Conservation (phyloP, 495 filamentous ascomycete genomes). For the Aspergillus bertholletiae region DNA sequence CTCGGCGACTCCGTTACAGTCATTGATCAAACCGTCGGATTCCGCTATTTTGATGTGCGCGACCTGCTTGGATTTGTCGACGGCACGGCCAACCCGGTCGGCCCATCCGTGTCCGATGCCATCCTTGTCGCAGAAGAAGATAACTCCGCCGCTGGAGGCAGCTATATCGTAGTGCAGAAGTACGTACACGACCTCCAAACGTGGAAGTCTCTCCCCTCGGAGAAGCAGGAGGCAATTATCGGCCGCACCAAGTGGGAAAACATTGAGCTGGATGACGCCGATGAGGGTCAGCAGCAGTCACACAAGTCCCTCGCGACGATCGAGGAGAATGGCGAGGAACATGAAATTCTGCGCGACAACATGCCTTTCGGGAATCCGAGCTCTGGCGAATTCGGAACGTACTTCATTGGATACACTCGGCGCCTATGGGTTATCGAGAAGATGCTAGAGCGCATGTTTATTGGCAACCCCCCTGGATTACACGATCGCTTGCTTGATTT, state of each 20-base stretch:
- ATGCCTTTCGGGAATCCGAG: conserved; percentile 58
- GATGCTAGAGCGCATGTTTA: conserved; percentile 57
- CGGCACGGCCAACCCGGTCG: conserved; percentile 56
- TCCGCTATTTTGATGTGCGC: conserved; percentile 57
- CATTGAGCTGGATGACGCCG: conserved; percentile 51
- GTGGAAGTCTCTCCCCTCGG: conserved; percentile 44
- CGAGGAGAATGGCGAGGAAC: conserved; percentile 46
- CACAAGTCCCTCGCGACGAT: conserved; percentile 55
- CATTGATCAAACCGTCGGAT: conserved; percentile 52
- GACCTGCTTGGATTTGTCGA: conserved; percentile 60
- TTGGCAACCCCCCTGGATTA: conserved; percentile 50
- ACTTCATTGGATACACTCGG: conserved; percentile 56
- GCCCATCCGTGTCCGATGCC: conserved; percentile 38
- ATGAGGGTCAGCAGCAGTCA: conserved; percentile 44
- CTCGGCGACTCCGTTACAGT: conserved; percentile 45
- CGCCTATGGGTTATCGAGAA: conserved; percentile 55
- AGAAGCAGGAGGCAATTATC: conserved; percentile 54
- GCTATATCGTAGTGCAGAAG: conserved; percentile 58
- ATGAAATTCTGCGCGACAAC: conserved; percentile 55
- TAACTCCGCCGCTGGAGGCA: conserved; percentile 35
- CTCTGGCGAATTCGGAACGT: conserved; percentile 52
- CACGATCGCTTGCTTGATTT: conserved; percentile 56
- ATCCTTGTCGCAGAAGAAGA: conserved; percentile 46
- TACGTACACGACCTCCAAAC: conserved; percentile 50
- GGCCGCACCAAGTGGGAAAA: conserved; percentile 56